Percentiles rank a stretch among this genome's conserved stretches.
Conservation (phyloP, 192 early-diverging fungal genomes). For the Coemansia javaensis region DNA sequence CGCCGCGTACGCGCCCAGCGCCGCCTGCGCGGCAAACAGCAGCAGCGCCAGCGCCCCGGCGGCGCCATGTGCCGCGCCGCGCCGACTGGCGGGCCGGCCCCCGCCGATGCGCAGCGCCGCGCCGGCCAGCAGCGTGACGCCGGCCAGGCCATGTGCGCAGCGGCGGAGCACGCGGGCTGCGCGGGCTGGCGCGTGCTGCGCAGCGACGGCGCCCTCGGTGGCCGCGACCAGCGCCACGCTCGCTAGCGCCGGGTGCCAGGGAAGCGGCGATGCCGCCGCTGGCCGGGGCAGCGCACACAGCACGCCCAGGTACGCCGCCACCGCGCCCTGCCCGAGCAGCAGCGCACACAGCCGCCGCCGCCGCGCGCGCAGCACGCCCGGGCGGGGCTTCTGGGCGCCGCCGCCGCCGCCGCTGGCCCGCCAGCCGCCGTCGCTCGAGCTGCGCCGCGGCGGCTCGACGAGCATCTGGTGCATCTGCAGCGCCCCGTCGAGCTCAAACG, state of each 20-base stretch:
- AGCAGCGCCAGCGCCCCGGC: conserved; percentile 6
- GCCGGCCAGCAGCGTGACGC: background rate
- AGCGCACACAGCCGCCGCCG: background rate
- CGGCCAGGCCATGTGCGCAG: background rate
- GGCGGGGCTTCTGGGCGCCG: no score
- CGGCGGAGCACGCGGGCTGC: background rate
- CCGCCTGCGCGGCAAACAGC: conserved; percentile 7
- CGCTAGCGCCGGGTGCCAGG: conserved; percentile 30
- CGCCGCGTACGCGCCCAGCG: conserved; percentile 1
- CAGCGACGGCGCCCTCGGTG: conserved; percentile 8
- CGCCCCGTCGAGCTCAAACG: no score
- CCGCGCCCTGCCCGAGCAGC: conserved; percentile 4
- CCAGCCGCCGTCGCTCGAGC: no score
- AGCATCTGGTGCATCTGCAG: no score
- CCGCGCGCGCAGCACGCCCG: no score
- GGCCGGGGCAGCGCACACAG: background rate
- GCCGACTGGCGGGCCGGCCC: no score
- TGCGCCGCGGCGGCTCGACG: no score
- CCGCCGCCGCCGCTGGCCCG: no score
- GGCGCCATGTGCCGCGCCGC: conserved; percentile 1
- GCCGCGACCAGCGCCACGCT: conserved; percentile 13
- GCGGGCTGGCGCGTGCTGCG: conserved; percentile 7
- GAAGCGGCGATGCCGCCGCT: conserved; percentile 1
- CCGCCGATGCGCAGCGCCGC: background rate
- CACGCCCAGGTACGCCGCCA: conserved; percentile 4